Percentiles rank a stretch among this genome's conserved stretches.
These are phyloP conservation scores for Fusarium pseudoanthophilum DNA, from an alignment of 2,329 filamentous ascomycete genomes.

Conservation along the genomic window DNA sequence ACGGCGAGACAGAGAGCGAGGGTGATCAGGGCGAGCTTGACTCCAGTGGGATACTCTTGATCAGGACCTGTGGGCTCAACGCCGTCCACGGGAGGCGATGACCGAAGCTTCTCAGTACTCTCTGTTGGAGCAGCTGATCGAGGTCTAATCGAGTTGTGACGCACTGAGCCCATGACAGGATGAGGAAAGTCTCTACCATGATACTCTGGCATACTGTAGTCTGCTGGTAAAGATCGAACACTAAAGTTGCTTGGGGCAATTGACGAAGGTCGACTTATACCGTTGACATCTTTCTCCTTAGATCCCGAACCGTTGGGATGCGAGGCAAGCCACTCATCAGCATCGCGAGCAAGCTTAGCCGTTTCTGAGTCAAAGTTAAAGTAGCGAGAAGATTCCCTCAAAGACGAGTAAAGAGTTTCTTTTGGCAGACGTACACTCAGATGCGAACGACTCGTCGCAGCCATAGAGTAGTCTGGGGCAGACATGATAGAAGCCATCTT, in stretches of 20 bases:
- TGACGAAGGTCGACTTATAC: conserved; percentile 38
- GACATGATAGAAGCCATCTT: conserved; percentile 46
- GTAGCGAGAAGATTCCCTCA: conserved; percentile 41
- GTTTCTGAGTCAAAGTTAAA: conserved; percentile 42
- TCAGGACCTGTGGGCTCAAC: not conserved
- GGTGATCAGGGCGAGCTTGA: conserved; percentile 49
- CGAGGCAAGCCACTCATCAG: conserved; percentile 40
- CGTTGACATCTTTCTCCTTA: conserved; percentile 32
- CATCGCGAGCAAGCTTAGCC: conserved; percentile 34
- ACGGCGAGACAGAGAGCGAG: conserved; percentile 53
- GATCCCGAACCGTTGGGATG: conserved; percentile 25
- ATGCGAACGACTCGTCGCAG: conserved; percentile 35
- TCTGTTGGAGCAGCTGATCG: conserved; percentile 34
- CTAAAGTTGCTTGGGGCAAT: conserved; percentile 39
- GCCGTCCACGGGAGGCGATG: not conserved
- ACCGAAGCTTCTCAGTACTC: conserved; percentile 46
- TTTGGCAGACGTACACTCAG: conserved; percentile 43
- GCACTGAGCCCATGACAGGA: conserved; percentile 40
- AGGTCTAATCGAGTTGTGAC: conserved; percentile 36
- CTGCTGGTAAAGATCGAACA: conserved; percentile 33
- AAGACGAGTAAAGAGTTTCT: conserved; percentile 40
- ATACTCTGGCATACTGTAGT: conserved; percentile 22
- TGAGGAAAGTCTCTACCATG: conserved; percentile 31
- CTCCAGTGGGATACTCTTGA: conserved; percentile 39
- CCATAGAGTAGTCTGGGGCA: conserved; percentile 45